Evolutionary conservation across 208 protist genomes (phyloP), one percentile per base, ranked within the genome.

Genomic region (Porcisia deanei): DNA sequence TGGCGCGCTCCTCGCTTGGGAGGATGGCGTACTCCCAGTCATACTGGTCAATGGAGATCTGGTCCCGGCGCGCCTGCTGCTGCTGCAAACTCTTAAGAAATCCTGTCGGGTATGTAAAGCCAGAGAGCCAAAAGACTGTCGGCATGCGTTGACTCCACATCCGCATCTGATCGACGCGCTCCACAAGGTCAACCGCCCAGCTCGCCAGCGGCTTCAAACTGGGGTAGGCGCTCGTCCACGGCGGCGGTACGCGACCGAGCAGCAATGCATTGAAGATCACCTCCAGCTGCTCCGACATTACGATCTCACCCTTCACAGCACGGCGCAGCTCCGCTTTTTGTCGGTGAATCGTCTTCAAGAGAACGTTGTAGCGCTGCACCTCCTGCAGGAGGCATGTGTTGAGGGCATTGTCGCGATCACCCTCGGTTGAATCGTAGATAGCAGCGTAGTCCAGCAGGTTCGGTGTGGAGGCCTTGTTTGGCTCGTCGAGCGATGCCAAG

Each of bases 41-140:
- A 72, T 99, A 97, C 80, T 98, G 92, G 82, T 99, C 99, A 63
- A 99, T 99, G 1, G 97, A 97, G 30, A 98, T 92, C 70, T 90
- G 88, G 65, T 97, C 96, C 39, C 84, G 78, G 55, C 98, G 86
- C 10, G 98, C 97, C 67, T 97, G 88, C 63, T 96, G 93, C 84
- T 99, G 98, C 84, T 99, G 93, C 59, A 99, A 80, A 25, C 95
- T 96, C 78, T 99, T 99, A 60, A 99, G 89, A 87, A 99, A 99
- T 60, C 98, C 98, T 10, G 98, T 99, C 20, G 99, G 98, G 88
- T 99, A 99, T n/a, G 98, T 99, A 82, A 99, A 99, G 67, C 98
- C 98, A 52, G 95, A 89, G 49, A 99, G 93, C 98, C 98, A 99
- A 82, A 99, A 99, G 20, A 99, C 93, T 30, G 92, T 97, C 54